Evolutionary conservation across 352 stramenopile genomes (phyloP).

Genomic region (Thalassiosira hispida): DNA sequence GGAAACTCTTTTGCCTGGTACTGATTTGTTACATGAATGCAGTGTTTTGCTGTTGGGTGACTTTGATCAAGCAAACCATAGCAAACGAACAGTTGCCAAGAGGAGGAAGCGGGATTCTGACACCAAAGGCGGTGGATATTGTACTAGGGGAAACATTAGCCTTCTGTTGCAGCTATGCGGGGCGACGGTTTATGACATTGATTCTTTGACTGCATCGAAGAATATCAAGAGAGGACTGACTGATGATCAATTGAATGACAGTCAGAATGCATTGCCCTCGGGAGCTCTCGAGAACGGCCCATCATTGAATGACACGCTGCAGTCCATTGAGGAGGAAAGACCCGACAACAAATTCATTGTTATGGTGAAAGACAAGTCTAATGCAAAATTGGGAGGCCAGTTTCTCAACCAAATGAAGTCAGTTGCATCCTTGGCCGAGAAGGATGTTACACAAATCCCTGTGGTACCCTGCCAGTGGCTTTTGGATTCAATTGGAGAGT

Average conservation of each 20-base stretch:
- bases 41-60: slow-evolving; percentile 48
- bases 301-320: slow-evolving; percentile 29
- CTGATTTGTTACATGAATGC: slow-evolving; percentile 47
- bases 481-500: slow-evolving; percentile 61
- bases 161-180: slow-evolving; percentile 52
- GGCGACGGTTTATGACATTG: slow-evolving; percentile 48
- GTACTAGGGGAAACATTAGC: slow-evolving; percentile 29
- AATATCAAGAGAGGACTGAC: slow-evolving; percentile 34
- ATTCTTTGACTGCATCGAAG: slow-evolving; percentile 21
- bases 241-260: slow-evolving; percentile 11
- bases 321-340: slow-evolving; percentile 13
- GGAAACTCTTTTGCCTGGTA: slow-evolving; percentile 35
- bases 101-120: slow-evolving; percentile 23
- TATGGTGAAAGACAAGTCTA: slow-evolving; percentile 40
- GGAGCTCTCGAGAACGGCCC: not conserved
- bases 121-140: slow-evolving; percentile 13
- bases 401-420: slow-evolving; percentile 30
- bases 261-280: slow-evolving; percentile 1
- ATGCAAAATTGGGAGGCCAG: slow-evolving; percentile 35
- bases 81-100: slow-evolving; percentile 17
- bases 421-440: not conserved
- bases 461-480: slow-evolving; percentile 52
- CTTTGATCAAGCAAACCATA: slow-evolving; percentile 38
- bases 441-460: slow-evolving; percentile 9
- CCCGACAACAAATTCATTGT: slow-evolving; percentile 17